Evolutionary conservation across 1,284 basidiomycete genomes (phyloP), one percentile per base, ranked within the genome.

Genomic region (Bondarzewia mesenterica): DNA sequence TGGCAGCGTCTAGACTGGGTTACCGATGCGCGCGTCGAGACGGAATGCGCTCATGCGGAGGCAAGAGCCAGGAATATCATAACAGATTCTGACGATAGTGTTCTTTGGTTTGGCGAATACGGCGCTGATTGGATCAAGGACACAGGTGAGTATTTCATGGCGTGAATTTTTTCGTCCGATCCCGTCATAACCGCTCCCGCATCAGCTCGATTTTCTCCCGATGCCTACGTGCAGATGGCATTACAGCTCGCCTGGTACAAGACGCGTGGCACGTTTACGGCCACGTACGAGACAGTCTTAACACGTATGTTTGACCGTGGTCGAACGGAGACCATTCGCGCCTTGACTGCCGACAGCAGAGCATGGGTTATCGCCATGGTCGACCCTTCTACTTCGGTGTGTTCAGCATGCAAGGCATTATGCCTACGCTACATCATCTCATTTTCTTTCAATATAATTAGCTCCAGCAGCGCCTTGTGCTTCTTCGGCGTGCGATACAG

Each of bases 211-310:
- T 74, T 89, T 37, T 81, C 89, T 5, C 85, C 95, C 0, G 94
- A 99, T 62, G 90, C 89, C 0, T 98, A 83, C 65, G 77, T 97
- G 47, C 95, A 98, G 67, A 88, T 95, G 80, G 92, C 84, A 1
- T 74, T 97, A 21, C 95, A 98, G 65, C 78, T 98, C 8, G 94
- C 94, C 5, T 97, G 89, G 80, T 91, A 87, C 68, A 79, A 78
- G 57, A 81, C 83, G 35, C 87, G 85, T 51, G 83, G 82, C 12
- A 70, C 74, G 54, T 86, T 91, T 58, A 89, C 89, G 2, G 90
- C 94, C 3, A 95, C 92, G 5, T 98, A 99, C 65, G 94, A 99
- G 70, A 97, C 94, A 0, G 91, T 88, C 0, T 78, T 93, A 23
- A 98, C 95, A 2, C 78, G 93, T n/a, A 74, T 89, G 58, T 96